These are phyloP conservation scores for Rhodotorula sp. DNA, from an alignment of 1,284 basidiomycete genomes.

Conservation along the genomic window DNA sequence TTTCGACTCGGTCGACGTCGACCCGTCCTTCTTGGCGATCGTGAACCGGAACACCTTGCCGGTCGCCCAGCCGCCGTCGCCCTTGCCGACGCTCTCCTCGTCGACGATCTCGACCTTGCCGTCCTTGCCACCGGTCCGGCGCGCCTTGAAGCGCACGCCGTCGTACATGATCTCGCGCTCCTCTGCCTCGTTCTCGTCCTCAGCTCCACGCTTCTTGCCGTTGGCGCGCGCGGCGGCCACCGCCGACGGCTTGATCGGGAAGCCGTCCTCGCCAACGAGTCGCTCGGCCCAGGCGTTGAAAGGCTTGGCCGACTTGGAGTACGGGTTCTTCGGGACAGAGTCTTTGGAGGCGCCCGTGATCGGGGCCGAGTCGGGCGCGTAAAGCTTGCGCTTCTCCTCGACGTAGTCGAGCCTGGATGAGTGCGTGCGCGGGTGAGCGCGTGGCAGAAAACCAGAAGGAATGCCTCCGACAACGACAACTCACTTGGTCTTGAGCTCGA, in stretches of 20 bases:
- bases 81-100: slow-evolving; percentile 66
- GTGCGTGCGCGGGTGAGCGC: not conserved
- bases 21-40: slow-evolving; percentile 27
- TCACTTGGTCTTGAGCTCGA: slow-evolving; percentile 85
- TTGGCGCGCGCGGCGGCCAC: slow-evolving; percentile 41
- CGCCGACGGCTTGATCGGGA: slow-evolving; percentile 45
- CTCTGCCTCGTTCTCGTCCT: slow-evolving; percentile 40
- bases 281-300: slow-evolving; percentile 74
- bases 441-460: not conserved
- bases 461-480: slow-evolving; percentile 39
- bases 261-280: slow-evolving; percentile 44
- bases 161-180: slow-evolving; percentile 48
- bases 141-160: slow-evolving; percentile 43
- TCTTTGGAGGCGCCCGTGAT: slow-evolving; percentile 54
- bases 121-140: slow-evolving; percentile 48
- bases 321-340: slow-evolving; percentile 51
- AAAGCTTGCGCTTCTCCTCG: slow-evolving; percentile 89
- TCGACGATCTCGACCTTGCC: slow-evolving; percentile 60
- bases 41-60: slow-evolving; percentile 71
- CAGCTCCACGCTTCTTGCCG: slow-evolving; percentile 50
- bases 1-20: slow-evolving; percentile 42
- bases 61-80: slow-evolving; percentile 64
- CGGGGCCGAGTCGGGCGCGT: slow-evolving; percentile 58
- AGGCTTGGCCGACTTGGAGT: slow-evolving; percentile 71
- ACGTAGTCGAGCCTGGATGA: slow-evolving; percentile 75